Evolutionary conservation across 2,329 filamentous ascomycete genomes (phyloP).

Genomic region (Tolypocladium inflatum): DNA sequence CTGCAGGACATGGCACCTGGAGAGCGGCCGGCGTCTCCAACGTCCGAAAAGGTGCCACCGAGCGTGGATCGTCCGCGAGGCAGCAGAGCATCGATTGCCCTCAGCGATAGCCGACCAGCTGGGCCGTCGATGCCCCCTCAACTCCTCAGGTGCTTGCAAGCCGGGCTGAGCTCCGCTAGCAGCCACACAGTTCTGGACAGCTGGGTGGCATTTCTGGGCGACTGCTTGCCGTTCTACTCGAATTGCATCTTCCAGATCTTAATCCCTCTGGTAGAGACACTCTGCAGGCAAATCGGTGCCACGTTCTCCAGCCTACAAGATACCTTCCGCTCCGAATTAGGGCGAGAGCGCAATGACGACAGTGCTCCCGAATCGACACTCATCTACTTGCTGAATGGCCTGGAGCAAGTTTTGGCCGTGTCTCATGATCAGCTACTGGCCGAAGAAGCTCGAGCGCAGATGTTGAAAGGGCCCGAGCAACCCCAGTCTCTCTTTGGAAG

Average conservation of each 20-base stretch:
- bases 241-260: slow-evolving; percentile 83
- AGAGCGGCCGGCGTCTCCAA: slow-evolving; percentile 33
- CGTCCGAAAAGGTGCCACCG: slow-evolving; percentile 35
- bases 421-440: slow-evolving; percentile 73
- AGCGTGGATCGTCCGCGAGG: slow-evolving; percentile 31
- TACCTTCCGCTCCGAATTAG: slow-evolving; percentile 40
- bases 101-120: slow-evolving; percentile 14
- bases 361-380: slow-evolving; percentile 57
- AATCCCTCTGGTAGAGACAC: slow-evolving; percentile 80
- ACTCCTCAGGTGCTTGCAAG: slow-evolving; percentile 76
- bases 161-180: slow-evolving; percentile 64
- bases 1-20: slow-evolving; percentile 39
- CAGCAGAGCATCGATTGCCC: slow-evolving; percentile 27
- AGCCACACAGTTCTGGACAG: slow-evolving; percentile 77
- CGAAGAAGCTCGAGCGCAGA: slow-evolving; percentile 62
- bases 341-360: slow-evolving; percentile 11
- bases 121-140: slow-evolving; percentile 48
- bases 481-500: slow-evolving; percentile 85
- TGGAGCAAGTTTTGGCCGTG: slow-evolving; percentile 82
- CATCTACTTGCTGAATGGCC: slow-evolving; percentile 80
- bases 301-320: slow-evolving; percentile 64
- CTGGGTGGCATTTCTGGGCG: slow-evolving; percentile 79
- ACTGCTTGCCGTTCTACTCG: slow-evolving; percentile 75
- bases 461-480: slow-evolving; percentile 70
- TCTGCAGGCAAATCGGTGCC: slow-evolving; percentile 67